Evolutionary conservation across 805 yeast species (phyloP).

Genomic region (Wickerhamomyces xylosicus): DNA sequence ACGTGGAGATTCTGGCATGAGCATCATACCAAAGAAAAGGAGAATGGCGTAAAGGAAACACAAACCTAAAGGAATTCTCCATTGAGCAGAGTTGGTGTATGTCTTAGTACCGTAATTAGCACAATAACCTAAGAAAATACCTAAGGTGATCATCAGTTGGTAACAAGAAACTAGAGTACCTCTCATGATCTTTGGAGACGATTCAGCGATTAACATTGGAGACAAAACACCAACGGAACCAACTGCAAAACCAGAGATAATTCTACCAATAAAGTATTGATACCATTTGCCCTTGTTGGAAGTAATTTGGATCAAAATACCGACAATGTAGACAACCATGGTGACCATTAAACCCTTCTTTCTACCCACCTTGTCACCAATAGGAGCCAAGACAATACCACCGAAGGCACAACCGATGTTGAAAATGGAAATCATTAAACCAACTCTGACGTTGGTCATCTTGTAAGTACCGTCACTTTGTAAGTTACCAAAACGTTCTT

Average conservation of each 20-base stretch:
- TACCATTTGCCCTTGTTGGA: conserved; percentile 41
- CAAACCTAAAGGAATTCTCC: conserved; percentile 66
- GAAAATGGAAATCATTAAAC: conserved; percentile 49
- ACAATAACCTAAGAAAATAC: conserved; percentile 72
- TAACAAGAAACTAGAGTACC: conserved; percentile 62
- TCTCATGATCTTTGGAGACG: conserved; percentile 61
- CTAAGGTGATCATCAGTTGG: conserved; percentile 61
- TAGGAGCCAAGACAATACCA: conserved; percentile 46
- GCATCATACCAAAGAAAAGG: conserved; percentile 26
- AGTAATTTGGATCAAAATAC: conserved; percentile 59
- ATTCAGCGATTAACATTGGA: conserved; percentile 63
- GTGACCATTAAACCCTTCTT: conserved; percentile 50
- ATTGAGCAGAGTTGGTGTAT: conserved; percentile 56
- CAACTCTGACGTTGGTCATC: conserved; percentile 43
- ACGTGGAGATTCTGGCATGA: conserved; percentile 71
- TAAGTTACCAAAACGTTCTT: conserved; percentile 43
- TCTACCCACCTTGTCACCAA: conserved; percentile 59
- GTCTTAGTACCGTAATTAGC: conserved; percentile 55
- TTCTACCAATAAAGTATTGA: conserved; percentile 63
- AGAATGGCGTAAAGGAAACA: conserved; percentile 36
- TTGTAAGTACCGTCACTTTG: conserved; percentile 31
- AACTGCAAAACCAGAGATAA: conserved; percentile 63
- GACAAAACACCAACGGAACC: conserved; percentile 72
- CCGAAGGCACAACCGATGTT: conserved; percentile 73
- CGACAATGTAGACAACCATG: conserved; percentile 56